These are phyloP conservation scores for Aphanocladium album DNA, from an alignment of 2,329 filamentous ascomycete genomes.

Conservation along the genomic window DNA sequence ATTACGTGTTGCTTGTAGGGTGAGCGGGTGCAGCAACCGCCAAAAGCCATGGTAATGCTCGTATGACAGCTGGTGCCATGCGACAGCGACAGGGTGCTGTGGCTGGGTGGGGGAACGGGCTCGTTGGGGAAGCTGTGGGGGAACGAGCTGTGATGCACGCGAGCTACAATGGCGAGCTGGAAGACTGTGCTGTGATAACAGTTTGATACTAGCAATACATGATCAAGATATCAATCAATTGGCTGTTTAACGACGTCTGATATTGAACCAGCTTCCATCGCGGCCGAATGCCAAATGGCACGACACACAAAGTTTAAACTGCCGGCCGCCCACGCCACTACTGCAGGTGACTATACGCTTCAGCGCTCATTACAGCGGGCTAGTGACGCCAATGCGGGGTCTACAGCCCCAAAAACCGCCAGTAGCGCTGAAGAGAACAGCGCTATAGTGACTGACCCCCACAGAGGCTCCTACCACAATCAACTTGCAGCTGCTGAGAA, in stretches of 20 bases:
- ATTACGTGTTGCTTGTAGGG: neutral
- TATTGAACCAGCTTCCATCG: too few relatives aligned
- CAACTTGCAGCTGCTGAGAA: neutral
- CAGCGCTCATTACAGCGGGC: neutral
- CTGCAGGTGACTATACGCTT: neutral
- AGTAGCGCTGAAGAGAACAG: too few relatives aligned
- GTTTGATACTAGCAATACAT: too few relatives aligned
- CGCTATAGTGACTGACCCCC: neutral
- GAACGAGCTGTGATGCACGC: neutral
- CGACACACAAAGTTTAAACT: too few relatives aligned
- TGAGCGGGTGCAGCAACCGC: neutral
- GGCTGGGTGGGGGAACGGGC: neutral
- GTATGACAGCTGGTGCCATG: neutral
- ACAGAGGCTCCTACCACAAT: neutral
- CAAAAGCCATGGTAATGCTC: neutral
- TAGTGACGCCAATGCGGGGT: neutral
- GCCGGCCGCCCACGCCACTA: neutral
- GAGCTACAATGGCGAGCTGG: too few relatives aligned
- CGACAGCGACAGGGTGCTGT: neutral
- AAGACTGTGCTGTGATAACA: too few relatives aligned
- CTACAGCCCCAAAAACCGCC: neutral
- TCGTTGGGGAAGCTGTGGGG: neutral
- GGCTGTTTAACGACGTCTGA: too few relatives aligned
- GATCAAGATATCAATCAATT: too few relatives aligned
- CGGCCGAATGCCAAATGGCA: too few relatives aligned